Conservation (phyloP, 176 grass and related monocot genomes). For the Hyparrhenia diplandra region DNA sequence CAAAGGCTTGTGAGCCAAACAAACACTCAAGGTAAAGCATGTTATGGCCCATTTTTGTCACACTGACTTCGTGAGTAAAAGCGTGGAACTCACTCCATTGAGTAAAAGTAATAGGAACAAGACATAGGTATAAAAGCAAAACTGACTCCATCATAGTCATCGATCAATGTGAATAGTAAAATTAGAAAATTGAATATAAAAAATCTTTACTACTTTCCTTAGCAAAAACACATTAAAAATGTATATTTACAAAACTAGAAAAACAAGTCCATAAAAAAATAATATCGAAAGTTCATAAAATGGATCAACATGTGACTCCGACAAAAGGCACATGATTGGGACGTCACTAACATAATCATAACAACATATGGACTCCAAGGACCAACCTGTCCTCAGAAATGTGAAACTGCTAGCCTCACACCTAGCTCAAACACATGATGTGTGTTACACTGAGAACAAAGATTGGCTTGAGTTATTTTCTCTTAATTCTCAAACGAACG, state of each 20-base stretch:
- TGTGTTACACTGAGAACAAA: no score
- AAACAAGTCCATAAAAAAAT: neutral
- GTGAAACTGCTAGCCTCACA: no score
- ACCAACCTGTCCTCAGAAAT: no score
- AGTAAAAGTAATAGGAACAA: neutral
- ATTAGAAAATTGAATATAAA: neutral
- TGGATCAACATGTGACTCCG: neutral
- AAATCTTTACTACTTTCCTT: neutral
- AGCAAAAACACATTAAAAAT: neutral
- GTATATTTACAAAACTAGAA: neutral
- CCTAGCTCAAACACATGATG: no score
- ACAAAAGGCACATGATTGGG: neutral
- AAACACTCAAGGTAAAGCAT: no score
- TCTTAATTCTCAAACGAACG: neutral
- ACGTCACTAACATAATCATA: no score
- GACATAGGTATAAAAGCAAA: neutral
- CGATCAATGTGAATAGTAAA: neutral
- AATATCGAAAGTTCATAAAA: neutral
- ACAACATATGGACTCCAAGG: no score
- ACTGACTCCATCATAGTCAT: neutral
- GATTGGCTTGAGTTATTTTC: neutral
- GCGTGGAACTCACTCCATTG: neutral
- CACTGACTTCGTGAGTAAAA: neutral
- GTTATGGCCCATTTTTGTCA: neutral
- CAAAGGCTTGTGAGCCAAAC: no score